Percentiles rank a stretch among this genome's conserved stretches.
These are phyloP conservation scores for Gloeopeniophorella convolvens DNA, from an alignment of 768 basidiomycete genomes.

Conservation along the genomic window DNA sequence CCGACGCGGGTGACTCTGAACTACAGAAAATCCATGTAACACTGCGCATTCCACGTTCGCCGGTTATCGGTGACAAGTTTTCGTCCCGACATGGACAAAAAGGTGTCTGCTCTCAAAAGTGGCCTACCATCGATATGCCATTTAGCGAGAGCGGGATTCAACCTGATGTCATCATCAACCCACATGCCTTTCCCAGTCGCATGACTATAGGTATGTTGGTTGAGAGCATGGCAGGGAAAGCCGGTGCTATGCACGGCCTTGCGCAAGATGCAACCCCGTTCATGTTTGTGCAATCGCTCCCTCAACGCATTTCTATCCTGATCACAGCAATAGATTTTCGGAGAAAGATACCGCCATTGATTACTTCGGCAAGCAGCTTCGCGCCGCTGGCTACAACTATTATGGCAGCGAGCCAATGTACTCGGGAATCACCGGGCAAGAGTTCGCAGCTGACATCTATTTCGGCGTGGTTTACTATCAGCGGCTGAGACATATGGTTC, in stretches of 20 bases:
- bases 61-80: constrained; percentile 99
- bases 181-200: constrained; percentile 97
- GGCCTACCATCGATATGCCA: constrained; percentile 97
- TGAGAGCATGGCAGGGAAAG: constrained; percentile 99
- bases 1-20: constrained; percentile 81
- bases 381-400: constrained; percentile 95
- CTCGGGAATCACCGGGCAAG: constrained; percentile 97
- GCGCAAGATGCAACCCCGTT: constrained; percentile 99
- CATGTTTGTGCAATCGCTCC: constrained; percentile 50
- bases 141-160: constrained; percentile 99
- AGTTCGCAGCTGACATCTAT: constrained; percentile 98
- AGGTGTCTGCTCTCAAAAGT: constrained; percentile 99
- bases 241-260: constrained; percentile 96
- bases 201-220: constrained; percentile 99
- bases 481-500: constrained; percentile 96
- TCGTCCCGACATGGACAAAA: constrained; percentile 99
- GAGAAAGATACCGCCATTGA: constrained; percentile 96
- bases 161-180: constrained; percentile 99
- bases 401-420: constrained; percentile 99
- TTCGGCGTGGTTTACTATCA: constrained; percentile 99
- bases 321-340: constrained; percentile 56
- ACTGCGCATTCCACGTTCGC: constrained; percentile 86
- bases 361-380: constrained; percentile 94
- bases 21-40: constrained; percentile 92
- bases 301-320: constrained; percentile 1